Evolutionary conservation across 1,284 basidiomycete genomes (phyloP).

Genomic region (Phellopilus nigrolimitatus): DNA sequence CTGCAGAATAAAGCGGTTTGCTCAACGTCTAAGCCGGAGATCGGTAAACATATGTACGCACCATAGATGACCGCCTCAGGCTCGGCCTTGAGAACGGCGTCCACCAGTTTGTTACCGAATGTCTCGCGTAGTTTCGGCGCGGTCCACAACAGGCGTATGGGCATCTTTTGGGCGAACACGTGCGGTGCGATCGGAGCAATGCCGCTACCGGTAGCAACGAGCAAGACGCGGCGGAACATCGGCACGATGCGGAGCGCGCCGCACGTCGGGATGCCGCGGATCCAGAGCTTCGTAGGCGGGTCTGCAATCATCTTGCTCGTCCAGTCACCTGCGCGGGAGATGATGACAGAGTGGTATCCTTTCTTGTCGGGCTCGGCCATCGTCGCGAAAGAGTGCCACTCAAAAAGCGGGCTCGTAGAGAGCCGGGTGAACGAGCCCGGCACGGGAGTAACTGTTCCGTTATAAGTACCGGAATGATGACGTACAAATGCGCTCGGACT

Average conservation of each 20-base stretch:
- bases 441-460: neutral
- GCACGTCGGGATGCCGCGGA: conserved; percentile 34
- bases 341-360: conserved; percentile 29
- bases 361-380: conserved; percentile 15
- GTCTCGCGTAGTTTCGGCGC: conserved; percentile 33
- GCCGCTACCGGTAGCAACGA: conserved; percentile 37
- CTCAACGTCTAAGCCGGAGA: neutral
- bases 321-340: conserved; percentile 38
- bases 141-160: conserved; percentile 35
- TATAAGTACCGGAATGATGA: conserved; percentile 21
- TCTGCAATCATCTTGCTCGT: conserved; percentile 31
- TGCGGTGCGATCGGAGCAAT: conserved; percentile 35
- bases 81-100: conserved; percentile 32
- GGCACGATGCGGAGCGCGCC: conserved; percentile 33
- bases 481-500: conserved; percentile 31
- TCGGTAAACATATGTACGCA: neutral
- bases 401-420: conserved; percentile 27
- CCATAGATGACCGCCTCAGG: conserved; percentile 32
- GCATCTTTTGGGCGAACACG: conserved; percentile 32
- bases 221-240: conserved; percentile 34
- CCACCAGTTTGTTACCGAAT: conserved; percentile 32
- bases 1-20: neutral
- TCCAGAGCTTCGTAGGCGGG: conserved; percentile 34
- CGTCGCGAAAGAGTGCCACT: conserved; percentile 35
- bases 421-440: conserved; percentile 9